A percentile compares a stretch with the other conserved stretches of the same genome.
Conservation (phyloP, 176 grass and related monocot genomes). For the Eleusine coracana region DNA sequence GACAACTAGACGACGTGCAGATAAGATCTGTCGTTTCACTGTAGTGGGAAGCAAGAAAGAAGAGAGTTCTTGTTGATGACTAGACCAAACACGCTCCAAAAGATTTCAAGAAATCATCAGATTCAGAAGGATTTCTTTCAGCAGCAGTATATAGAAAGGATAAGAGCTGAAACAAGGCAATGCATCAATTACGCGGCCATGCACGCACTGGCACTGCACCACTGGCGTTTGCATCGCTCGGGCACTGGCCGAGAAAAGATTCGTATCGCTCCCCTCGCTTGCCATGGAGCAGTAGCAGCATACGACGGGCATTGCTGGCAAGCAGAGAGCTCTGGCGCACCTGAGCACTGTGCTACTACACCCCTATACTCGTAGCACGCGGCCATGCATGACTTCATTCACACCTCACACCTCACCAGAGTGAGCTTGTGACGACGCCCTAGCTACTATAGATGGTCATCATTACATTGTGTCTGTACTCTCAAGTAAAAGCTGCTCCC, state of each 20-base stretch:
- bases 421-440: not conserved
- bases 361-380: not conserved
- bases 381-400: conserved; percentile 5
- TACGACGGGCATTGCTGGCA: not conserved
- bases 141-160: not conserved
- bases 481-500: too few species aligned
- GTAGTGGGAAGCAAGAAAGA: not conserved
- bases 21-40: not conserved
- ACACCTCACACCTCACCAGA: not conserved
- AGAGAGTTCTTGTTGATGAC: not conserved
- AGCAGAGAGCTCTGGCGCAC: not conserved
- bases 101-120: not conserved
- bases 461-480: conserved; percentile 18
- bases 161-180: not conserved
- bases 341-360: not conserved
- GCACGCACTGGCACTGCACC: not conserved
- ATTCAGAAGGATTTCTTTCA: not conserved
- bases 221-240: not conserved
- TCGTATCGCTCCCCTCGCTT: conserved; percentile 32
- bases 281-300: not conserved
- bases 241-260: conserved; percentile 37
- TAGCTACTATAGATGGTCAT: not conserved
- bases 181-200: conserved; percentile 18
- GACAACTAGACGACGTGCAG: not conserved
- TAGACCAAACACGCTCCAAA: not conserved